Percentiles rank a stretch among this genome's conserved stretches.
Conservation (phyloP, 1,139 yeast genomes). For the Saccharomyces hybrid region DNA sequence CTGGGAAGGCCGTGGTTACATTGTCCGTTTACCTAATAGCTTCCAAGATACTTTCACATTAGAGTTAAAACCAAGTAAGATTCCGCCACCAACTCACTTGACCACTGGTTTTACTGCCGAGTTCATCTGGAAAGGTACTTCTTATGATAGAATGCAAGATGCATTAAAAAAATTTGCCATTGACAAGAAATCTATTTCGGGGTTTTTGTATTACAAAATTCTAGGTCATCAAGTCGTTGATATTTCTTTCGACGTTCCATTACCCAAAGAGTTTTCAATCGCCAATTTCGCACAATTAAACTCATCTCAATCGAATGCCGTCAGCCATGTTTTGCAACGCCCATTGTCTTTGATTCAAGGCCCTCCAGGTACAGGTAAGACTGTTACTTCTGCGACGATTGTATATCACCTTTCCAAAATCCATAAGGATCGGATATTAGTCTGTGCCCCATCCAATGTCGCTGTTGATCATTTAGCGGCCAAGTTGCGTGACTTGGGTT, state of each 20-base stretch:
- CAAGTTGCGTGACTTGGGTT: slow-evolving; percentile 57
- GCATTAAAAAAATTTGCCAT: slow-evolving; percentile 71
- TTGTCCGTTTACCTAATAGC: slow-evolving; percentile 64
- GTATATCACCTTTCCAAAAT: slow-evolving; percentile 65
- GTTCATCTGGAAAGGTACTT: slow-evolving; percentile 82
- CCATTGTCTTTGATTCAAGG: slow-evolving; percentile 90
- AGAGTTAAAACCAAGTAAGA: slow-evolving; percentile 46
- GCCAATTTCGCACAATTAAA: slow-evolving; percentile 67
- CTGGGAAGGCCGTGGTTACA: slow-evolving; percentile 72
- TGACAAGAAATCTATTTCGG: slow-evolving; percentile 63
- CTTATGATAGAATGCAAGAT: slow-evolving; percentile 77
- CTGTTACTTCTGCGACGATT: slow-evolving; percentile 88
- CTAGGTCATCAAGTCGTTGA: slow-evolving; percentile 76
- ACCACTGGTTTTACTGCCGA: slow-evolving; percentile 74
- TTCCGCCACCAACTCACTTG: slow-evolving; percentile 42
- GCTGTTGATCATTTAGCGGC: slow-evolving; percentile 89
- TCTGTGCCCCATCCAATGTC: slow-evolving; percentile 93
- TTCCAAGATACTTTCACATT: slow-evolving; percentile 64
- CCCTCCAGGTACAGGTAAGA: slow-evolving; percentile 93
- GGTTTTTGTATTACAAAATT: slow-evolving; percentile 69
- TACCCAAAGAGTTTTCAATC: slow-evolving; percentile 58
- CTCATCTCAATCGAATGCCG: slow-evolving; percentile 73
- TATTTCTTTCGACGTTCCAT: slow-evolving; percentile 49
- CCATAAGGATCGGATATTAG: slow-evolving; percentile 56
- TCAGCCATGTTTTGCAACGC: slow-evolving; percentile 57